Base-by-base conservation (phyloP, 257 asterid species). In the Solanum lycopersicoides region DNA sequence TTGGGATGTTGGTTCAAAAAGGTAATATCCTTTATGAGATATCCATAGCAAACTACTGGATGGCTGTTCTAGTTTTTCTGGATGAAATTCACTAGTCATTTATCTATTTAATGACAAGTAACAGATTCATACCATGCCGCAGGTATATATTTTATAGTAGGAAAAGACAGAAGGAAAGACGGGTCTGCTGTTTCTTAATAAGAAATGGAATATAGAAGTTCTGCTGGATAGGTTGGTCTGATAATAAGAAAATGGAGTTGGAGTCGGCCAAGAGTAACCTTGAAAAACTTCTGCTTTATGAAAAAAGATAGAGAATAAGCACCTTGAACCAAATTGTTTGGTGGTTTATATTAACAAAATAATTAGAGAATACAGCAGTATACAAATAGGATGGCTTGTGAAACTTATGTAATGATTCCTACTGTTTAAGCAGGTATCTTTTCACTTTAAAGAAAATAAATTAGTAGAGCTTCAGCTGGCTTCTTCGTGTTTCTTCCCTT, bases 1-100 rank as follows among this genome's bases (percentile, higher is more conserved):
- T 88, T 95, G 99, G 99, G 93, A 91, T 83, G 87, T 94, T 30
- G 99, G 99, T 89, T 92, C 96, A n/a, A 94, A 86, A 91, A 96
- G 99, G 98, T 94, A 87, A 41, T 21, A 23, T 41, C 84, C 23
- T 59, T 79, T 44, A 79, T 79, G 41, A 79, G 53, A 79, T 79
- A 25, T 79, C 65, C 50, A n/a, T 50, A 42, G 35, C 83, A 15
- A 25, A 79, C 65, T 79, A 45, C 53, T 45, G 41, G 84, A 25
- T 25, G 50, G 18, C 6, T 65, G 72, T 65, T 65, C 72, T 65
- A 65, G 72, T 25, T 66, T 66, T 35, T 65, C 35, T 66, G 73
- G 16, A 28, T 66, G 73, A 66, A 20, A 66, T 66, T 25, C 73
- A 66, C 73, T 66, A 25, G 35, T 66, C 73, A 66, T 66, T 66